Evolutionary conservation across 2,329 filamentous ascomycete genomes (phyloP).

Genomic region (Colletotrichum eremochloae): DNA sequence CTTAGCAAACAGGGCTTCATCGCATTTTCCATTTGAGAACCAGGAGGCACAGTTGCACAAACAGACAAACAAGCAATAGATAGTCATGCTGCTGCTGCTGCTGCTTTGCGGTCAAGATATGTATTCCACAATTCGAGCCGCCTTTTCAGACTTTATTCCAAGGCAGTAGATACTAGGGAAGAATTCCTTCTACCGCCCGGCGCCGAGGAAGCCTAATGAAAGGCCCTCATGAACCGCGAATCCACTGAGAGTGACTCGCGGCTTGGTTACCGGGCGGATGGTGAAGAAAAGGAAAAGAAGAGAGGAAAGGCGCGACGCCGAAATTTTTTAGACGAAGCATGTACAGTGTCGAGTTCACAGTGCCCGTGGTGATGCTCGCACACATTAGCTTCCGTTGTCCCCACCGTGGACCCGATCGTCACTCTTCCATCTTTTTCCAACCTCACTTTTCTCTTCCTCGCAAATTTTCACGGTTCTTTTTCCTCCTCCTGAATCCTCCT

Average conservation of each 20-base stretch:
- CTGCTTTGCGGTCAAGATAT: slow-evolving; percentile 52
- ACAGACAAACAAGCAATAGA: not conserved
- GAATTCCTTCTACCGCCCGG: slow-evolving; percentile 71
- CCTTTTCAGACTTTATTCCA: slow-evolving; percentile 83
- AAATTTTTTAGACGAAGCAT: slow-evolving; percentile 37
- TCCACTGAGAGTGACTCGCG: slow-evolving; percentile 43
- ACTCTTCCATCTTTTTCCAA: slow-evolving; percentile 43
- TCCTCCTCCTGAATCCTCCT: not conserved
- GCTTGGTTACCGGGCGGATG: slow-evolving; percentile 55
- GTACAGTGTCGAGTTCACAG: slow-evolving; percentile 41
- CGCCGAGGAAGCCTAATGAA: slow-evolving; percentile 68
- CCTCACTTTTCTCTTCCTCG: slow-evolving; percentile 40
- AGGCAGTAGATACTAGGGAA: slow-evolving; percentile 91
- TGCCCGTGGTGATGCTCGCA: not conserved
- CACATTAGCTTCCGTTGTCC: slow-evolving; percentile 33
- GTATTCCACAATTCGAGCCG: slow-evolving; percentile 87
- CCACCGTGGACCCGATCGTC: slow-evolving; percentile 33
- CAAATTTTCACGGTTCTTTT: slow-evolving; percentile 16
- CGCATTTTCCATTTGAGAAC: too few relatives aligned
- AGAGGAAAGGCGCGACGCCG: slow-evolving; percentile 45
- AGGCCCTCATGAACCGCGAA: slow-evolving; percentile 55
- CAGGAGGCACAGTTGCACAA: not conserved
- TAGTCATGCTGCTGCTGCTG: not conserved
- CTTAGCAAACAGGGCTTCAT: not conserved
- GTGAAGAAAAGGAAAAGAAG: slow-evolving; percentile 50